Evolutionary conservation across 108 stramenopile genomes (phyloP).

Genomic region (Chaetoceros muelleri): DNA sequence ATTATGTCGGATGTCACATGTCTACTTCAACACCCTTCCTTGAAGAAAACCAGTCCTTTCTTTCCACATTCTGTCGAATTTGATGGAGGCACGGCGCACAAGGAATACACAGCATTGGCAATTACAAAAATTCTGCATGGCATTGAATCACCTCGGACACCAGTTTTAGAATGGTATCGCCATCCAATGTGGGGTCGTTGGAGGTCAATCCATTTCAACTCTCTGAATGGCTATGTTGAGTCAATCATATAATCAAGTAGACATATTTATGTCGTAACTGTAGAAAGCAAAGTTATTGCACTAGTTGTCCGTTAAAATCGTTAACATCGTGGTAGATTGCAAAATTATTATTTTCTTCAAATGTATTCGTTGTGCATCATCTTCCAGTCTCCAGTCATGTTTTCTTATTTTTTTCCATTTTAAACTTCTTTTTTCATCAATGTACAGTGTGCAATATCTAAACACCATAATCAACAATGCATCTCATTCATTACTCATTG

Average conservation of each 20-base stretch:
- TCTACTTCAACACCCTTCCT: slow-evolving; percentile 26
- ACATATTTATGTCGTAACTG: no score
- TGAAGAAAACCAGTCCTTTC: slow-evolving; percentile 4
- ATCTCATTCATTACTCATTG: slow-evolving; percentile 24
- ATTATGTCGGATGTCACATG: slow-evolving; percentile 25
- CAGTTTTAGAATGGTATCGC: slow-evolving; percentile 26
- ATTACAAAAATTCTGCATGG: slow-evolving; percentile 73
- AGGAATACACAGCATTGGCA: slow-evolving; percentile 56
- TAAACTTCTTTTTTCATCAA: no score
- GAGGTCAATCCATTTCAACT: slow-evolving; percentile 16
- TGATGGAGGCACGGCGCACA: slow-evolving; percentile 11
- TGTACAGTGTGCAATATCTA: no score
- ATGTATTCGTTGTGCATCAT: no score
- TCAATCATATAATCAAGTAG: no score
- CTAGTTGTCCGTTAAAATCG: no score
- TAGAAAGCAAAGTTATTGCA: no score
- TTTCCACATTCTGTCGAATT: slow-evolving; percentile 13
- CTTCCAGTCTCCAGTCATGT: no score
- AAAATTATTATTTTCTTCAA: no score
- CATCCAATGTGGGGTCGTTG: slow-evolving; percentile 69
- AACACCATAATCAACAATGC: no score
- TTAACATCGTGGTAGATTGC: no score
- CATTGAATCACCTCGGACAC: slow-evolving; percentile 46
- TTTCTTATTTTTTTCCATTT: no score
- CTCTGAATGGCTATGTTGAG: neutral